These are phyloP conservation scores for Harringtonia aguacate DNA, from an alignment of 2,329 filamentous ascomycete genomes.

Conservation along the genomic window DNA sequence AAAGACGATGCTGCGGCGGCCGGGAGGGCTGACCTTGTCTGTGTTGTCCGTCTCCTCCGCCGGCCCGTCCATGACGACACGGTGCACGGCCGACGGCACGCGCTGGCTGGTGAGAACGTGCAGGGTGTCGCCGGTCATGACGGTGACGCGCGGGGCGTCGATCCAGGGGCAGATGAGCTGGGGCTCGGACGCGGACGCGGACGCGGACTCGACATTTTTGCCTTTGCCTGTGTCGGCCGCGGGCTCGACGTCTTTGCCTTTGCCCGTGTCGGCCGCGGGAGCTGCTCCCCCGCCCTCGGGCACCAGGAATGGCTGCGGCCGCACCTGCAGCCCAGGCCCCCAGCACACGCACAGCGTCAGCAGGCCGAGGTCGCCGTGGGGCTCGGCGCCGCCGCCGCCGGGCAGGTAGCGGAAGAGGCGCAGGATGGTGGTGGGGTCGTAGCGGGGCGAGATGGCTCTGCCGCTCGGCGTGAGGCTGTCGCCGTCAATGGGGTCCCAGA, in stretches of 20 bases:
- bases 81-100: conserved; percentile 12
- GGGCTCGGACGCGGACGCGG: too few species aligned
- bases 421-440: conserved; percentile 14
- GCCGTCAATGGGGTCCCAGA: conserved; percentile 9
- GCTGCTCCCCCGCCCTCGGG: neutral
- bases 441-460: neutral
- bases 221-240: too few species aligned
- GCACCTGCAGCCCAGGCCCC: conserved; percentile 13
- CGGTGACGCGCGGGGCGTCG: conserved; percentile 10
- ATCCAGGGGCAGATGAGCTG: conserved; percentile 5
- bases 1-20: conserved; percentile 15
- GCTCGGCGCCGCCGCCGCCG: conserved; percentile 12
- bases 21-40: neutral
- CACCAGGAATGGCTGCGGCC: neutral
- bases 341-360: conserved; percentile 14
- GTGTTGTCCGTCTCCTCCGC: too few species aligned
- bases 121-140: conserved; percentile 14
- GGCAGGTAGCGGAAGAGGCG: conserved; percentile 14
- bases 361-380: conserved; percentile 13
- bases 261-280: too few species aligned
- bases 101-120: conserved; percentile 8
- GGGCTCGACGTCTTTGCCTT: too few species aligned
- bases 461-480: conserved; percentile 9
- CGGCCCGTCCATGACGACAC: conserved; percentile 10
- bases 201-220: too few species aligned